These are phyloP conservation scores for Cyclotella cryptica DNA, from an alignment of 108 stramenopile genomes.

Conservation along the genomic window DNA sequence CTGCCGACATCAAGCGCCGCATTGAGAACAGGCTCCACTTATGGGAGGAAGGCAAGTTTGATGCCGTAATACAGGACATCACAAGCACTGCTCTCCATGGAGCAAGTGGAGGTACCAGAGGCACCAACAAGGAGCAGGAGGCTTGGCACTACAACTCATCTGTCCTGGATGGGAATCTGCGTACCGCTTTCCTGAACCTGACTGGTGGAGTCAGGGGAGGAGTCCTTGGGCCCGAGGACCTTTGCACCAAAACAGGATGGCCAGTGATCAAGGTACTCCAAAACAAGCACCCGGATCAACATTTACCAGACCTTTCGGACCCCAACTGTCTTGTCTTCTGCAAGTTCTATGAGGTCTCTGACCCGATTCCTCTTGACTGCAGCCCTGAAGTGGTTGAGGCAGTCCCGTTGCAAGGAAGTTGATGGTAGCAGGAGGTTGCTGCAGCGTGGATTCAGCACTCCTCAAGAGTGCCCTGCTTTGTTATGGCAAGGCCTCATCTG, in stretches of 20 bases:
- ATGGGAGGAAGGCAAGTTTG: slow-evolving; percentile 22
- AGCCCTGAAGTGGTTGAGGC: background rate
- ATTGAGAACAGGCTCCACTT: slow-evolving; percentile 4
- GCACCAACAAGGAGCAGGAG: background rate
- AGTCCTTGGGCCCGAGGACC: slow-evolving; percentile 26
- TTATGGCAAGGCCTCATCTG: no score
- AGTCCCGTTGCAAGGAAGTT: no score
- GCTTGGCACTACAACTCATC: slow-evolving; percentile 24
- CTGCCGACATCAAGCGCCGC: slow-evolving; percentile 10
- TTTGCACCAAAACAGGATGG: slow-evolving; percentile 32
- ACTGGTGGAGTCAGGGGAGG: slow-evolving; percentile 23
- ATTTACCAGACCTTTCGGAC: background rate
- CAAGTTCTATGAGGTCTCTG: background rate
- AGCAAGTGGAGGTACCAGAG: background rate
- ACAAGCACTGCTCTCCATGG: background rate
- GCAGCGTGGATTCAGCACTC: no score
- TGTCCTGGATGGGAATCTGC: slow-evolving; percentile 34
- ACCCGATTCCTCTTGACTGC: background rate
- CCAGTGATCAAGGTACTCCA: slow-evolving; percentile 33
- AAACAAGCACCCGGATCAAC: slow-evolving; percentile 30
- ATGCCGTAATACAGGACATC: slow-evolving; percentile 5
- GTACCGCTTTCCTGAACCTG: slow-evolving; percentile 28
- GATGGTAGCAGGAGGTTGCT: no score
- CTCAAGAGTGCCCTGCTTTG: background rate
- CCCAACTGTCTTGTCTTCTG: background rate